Evolutionary conservation across 2,329 filamentous ascomycete species (phyloP).

Genomic region (Bimuria novae-zelandiae): DNA sequence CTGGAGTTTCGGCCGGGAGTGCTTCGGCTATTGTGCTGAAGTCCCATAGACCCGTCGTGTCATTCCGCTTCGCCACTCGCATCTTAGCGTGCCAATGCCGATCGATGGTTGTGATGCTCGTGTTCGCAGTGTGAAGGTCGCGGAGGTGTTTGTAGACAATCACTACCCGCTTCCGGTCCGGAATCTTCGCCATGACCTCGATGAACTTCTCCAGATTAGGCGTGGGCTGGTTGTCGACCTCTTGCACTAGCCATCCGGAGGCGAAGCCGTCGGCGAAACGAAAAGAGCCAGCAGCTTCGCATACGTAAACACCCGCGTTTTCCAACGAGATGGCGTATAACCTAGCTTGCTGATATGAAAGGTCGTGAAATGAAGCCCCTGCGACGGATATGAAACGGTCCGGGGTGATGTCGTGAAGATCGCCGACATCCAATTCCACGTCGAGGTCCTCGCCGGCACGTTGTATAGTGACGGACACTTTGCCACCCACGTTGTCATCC

Average conservation of each 20-base stretch:
- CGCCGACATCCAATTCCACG: slow-evolving; percentile 81
- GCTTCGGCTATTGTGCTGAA: slow-evolving; percentile 84
- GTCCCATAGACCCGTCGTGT: slow-evolving; percentile 89
- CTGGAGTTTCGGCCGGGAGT: slow-evolving; percentile 72
- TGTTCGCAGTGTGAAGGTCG: slow-evolving; percentile 92
- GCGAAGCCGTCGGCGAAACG: slow-evolving; percentile 85
- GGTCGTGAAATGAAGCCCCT: slow-evolving; percentile 90
- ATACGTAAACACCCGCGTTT: slow-evolving; percentile 80
- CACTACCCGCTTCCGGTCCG: slow-evolving; percentile 80
- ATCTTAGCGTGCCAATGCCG: slow-evolving; percentile 96
- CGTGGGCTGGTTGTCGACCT: slow-evolving; percentile 88
- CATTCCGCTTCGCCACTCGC: slow-evolving; percentile 89
- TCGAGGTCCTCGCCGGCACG: slow-evolving; percentile 86
- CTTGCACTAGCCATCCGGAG: slow-evolving; percentile 91
- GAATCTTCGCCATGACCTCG: slow-evolving; percentile 85
- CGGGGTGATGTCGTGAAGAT: slow-evolving; percentile 92
- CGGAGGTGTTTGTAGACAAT: slow-evolving; percentile 95
- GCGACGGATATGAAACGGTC: slow-evolving; percentile 94
- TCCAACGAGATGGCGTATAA: slow-evolving; percentile 90
- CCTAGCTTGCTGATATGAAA: slow-evolving; percentile 97
- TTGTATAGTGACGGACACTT: slow-evolving; percentile 81
- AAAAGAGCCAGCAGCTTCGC: slow-evolving; percentile 93
- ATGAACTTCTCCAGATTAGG: slow-evolving; percentile 88
- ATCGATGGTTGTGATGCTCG: slow-evolving; percentile 88
- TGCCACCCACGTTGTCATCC: slow-evolving; percentile 80